phyloP scores from a whole-genome alignment of 345 rosid species.

The Gossypium ekmanianum region DNA sequence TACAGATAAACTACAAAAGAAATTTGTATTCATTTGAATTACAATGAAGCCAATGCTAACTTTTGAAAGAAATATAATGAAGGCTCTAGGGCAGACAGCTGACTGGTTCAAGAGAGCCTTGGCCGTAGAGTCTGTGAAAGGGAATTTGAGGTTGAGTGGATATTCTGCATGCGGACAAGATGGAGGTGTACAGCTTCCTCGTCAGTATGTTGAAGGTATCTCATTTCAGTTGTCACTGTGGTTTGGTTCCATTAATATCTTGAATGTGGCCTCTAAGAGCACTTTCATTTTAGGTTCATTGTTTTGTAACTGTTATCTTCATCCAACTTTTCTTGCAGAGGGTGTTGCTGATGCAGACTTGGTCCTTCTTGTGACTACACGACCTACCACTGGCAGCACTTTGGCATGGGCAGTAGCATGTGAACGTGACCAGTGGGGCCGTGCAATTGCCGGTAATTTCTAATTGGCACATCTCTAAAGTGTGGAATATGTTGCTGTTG shows the following conservation, averaged over 20 bases:
- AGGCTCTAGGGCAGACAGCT: constrained; percentile 96
- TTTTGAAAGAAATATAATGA: constrained; percentile 28
- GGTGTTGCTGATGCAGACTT: constrained; percentile 91
- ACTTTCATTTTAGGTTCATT: background rate
- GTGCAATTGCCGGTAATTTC: constrained; percentile 87
- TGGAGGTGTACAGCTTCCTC: constrained; percentile 99
- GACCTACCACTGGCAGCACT: constrained; percentile 99
- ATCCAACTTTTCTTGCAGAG: constrained; percentile 37
- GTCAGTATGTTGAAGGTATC: constrained; percentile 69
- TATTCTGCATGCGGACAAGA: constrained; percentile 99
- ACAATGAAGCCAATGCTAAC: constrained; percentile 19
- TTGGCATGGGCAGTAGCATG: constrained; percentile 99
- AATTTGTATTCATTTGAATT: background rate
- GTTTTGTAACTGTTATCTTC: constrained; percentile 11
- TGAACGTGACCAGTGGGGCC: constrained; percentile 99
- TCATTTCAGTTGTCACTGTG: constrained; percentile 22
- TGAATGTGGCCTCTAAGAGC: background rate
- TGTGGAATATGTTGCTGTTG: background rate
- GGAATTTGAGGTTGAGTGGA: constrained; percentile 94
- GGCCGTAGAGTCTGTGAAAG: constrained; percentile 98
- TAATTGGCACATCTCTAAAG: background rate
- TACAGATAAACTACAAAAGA: background rate
- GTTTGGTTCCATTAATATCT: background rate
- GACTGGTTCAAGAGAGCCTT: constrained; percentile 89
- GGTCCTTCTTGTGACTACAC: constrained; percentile 93